A percentile compares a stretch with the other conserved stretches of the same genome.
These are phyloP conservation scores for Exsudoporus floridanus DNA, from an alignment of 1,284 basidiomycete species.

Conservation along the genomic window DNA sequence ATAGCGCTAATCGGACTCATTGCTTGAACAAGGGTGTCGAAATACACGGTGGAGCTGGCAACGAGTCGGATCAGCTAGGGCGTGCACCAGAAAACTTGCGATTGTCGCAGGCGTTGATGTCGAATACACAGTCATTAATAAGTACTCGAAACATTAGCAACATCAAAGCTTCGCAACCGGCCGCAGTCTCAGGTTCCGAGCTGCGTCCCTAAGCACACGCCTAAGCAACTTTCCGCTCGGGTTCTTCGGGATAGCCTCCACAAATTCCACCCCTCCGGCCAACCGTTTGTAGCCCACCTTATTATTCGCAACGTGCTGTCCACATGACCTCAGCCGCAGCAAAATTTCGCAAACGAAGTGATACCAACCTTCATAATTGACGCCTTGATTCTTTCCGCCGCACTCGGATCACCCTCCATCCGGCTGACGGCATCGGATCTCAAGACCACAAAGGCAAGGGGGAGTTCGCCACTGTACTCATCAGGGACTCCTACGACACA, in stretches of 20 bases:
- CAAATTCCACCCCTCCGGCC: slow-evolving; percentile 64
- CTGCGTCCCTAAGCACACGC: slow-evolving; percentile 44
- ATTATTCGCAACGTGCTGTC: slow-evolving; percentile 64
- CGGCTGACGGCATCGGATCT: slow-evolving; percentile 43
- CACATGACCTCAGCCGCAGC: slow-evolving; percentile 2
- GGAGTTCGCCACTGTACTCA: slow-evolving; percentile 78
- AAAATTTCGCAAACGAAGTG: neutral
- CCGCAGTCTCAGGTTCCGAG: slow-evolving; percentile 17
- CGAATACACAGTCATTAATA: slow-evolving; percentile 1
- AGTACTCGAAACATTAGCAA: neutral
- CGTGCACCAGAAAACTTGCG: neutral
- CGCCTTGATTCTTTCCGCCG: slow-evolving; percentile 44
- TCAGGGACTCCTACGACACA: slow-evolving; percentile 75
- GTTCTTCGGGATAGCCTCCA: slow-evolving; percentile 70
- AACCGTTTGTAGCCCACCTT: slow-evolving; percentile 75
- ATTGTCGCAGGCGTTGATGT: neutral
- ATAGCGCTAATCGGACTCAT: neutral
- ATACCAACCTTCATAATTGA: slow-evolving; percentile 39
- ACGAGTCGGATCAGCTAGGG: neutral
- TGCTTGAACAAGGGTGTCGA: neutral
- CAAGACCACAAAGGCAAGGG: slow-evolving; percentile 70
- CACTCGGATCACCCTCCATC: slow-evolving; percentile 34
- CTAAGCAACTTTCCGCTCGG: slow-evolving; percentile 66
- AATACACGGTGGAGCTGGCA: neutral
- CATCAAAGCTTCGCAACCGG: slow-evolving; percentile 28